phyloP scores from a whole-genome alignment of 352 stramenopile genomes.

The Phytophthora kernoviae region DNA sequence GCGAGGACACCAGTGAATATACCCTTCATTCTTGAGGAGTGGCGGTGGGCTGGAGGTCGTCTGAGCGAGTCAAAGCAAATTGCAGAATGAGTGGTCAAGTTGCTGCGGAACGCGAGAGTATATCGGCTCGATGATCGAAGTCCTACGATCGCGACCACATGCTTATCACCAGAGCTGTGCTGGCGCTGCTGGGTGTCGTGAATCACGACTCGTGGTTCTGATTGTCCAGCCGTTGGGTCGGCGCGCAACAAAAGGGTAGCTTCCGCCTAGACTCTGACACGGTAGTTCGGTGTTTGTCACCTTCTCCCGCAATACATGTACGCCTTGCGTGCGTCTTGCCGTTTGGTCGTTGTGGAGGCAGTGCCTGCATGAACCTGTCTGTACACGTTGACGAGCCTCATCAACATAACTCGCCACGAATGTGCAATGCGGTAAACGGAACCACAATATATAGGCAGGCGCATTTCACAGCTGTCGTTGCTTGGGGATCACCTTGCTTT shows the following conservation, averaged over 20 bases:
- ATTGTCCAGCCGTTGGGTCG: constrained; percentile 20
- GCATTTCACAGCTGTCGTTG: background rate
- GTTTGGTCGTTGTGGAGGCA: no score
- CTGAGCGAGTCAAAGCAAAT: constrained; percentile 12
- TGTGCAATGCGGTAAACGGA: no score
- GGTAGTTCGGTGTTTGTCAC: no score
- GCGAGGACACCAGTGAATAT: constrained; percentile 22
- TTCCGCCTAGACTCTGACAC: no score
- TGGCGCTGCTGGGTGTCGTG: background rate
- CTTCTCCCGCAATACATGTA: no score
- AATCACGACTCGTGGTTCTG: no score
- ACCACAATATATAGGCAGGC: no score
- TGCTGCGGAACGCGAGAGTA: background rate
- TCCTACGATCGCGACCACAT: constrained; percentile 4
- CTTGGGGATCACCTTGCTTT: no score
- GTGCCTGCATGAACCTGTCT: no score
- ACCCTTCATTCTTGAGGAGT: constrained; percentile 18
- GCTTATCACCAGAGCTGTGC: background rate
- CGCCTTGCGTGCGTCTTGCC: no score
- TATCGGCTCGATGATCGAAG: background rate
- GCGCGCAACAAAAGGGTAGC: background rate
- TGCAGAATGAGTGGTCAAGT: constrained; percentile 8
- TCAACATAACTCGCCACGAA: no score
- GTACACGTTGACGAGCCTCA: background rate
- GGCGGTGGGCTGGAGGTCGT: background rate